These are phyloP conservation scores for Centrapalus pauciflorus DNA, from an alignment of 129 eudicot genomes.

Conservation along the genomic window DNA sequence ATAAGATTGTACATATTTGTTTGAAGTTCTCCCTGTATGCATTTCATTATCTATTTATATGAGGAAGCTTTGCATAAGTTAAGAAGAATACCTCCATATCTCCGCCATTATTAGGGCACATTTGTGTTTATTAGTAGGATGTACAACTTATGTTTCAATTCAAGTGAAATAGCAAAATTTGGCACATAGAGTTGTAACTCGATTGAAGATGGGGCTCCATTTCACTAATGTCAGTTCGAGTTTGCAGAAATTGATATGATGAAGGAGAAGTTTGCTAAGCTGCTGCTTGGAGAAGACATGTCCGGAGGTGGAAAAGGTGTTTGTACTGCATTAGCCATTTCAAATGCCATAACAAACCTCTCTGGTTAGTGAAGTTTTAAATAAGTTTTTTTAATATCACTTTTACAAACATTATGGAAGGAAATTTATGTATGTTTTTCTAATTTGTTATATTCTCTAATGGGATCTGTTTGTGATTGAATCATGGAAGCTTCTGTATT, in stretches of 20 bases:
- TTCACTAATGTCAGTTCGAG: neutral
- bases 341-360: constrained; percentile 83
- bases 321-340: constrained; percentile 69
- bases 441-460: neutral
- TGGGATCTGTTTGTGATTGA: neutral
- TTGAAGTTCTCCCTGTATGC: neutral
- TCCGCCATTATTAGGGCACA: neutral
- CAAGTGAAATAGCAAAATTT: neutral
- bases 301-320: constrained; percentile 94
- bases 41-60: neutral
- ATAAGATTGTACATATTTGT: neutral
- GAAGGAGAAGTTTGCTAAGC: constrained; percentile 83
- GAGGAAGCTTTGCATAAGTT: neutral
- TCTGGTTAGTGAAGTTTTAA: constrained; percentile 41
- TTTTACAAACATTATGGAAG: neutral
- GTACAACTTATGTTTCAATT: neutral
- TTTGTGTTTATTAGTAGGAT: neutral
- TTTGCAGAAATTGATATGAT: constrained; percentile 56
- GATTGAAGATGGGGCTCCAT: neutral
- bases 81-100: neutral
- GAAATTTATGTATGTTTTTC: neutral
- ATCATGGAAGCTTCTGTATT: constrained; percentile 53
- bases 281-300: constrained; percentile 86
- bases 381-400: neutral
- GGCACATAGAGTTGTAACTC: neutral